Base-by-base conservation (phyloP, 2,329 filamentous ascomycete species). In the Sclerotiophoma versabilis region DNA sequence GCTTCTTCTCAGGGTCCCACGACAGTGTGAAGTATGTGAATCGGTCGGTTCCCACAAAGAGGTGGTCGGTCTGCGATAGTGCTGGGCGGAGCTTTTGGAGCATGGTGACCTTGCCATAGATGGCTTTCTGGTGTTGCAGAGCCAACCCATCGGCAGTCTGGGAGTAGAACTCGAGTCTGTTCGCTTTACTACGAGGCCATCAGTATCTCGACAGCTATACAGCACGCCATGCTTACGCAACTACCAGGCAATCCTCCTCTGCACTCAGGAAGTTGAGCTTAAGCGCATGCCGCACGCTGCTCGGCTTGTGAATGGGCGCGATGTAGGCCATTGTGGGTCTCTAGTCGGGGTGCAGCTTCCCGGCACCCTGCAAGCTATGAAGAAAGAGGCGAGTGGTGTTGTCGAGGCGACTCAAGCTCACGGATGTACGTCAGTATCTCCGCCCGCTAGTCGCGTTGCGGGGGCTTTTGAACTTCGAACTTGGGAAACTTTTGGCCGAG, bases 41-140 rank as follows among this genome's bases (percentile, higher is more conserved):
- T 49, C 90, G 87, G 71, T 96, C 90, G 39, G 95, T 99, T 43
- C 92, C 93, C 52, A 99, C 84, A 71, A 99, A 96, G 57, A 99
- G 84, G 58, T 97, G 86, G 64, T 98, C 92, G 41, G 87, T 91
- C 5, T 82, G 76, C 23, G 88, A 87, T 63, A 91, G 85, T 42
- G 86, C 85, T 5, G 93, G 92, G 22, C 87, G 87, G 41, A 99
- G 81, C 68, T 87, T 88, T 68, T 95, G 85, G 12, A 97, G 83
- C 81, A 97, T 91, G 7, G 90, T 88, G 63, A 98, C 87, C 63
- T 89, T 91, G 71, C 93, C 95, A 72, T 93, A 93, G 49, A 98
- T 82, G 58, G 86, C 80, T 68, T 88, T 88, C 3, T 90, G 89
- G 60, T 86, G 84, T 27, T 85, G 81, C 54, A 93, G 83, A 1